These are phyloP conservation scores for Spathaspora sp. DNA, from an alignment of 1,139 yeast species.

Conservation along the genomic window DNA sequence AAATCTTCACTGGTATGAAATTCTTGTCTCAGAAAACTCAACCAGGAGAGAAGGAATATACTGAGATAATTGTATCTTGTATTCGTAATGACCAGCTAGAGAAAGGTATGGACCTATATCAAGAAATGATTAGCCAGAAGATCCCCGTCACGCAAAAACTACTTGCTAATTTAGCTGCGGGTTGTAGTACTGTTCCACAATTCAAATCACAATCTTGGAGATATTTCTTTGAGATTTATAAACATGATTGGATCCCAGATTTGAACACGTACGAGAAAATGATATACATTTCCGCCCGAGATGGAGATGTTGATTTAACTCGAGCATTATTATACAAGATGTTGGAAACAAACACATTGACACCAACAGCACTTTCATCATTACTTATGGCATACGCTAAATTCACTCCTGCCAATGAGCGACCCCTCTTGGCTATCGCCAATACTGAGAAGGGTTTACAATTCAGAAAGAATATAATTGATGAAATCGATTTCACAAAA, in stretches of 20 bases:
- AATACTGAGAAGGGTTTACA: conserved; percentile 46
- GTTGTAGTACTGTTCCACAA: conserved; percentile 54
- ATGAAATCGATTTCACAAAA: conserved; percentile 22
- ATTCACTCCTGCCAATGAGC: conserved; percentile 13
- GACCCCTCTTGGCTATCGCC: conserved; percentile 35
- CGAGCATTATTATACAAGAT: conserved; percentile 69
- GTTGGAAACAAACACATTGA: conserved; percentile 39
- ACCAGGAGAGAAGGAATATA: conserved; percentile 70
- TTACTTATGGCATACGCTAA: conserved; percentile 59
- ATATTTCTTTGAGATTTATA: conserved; percentile 65
- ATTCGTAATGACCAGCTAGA: conserved; percentile 64
- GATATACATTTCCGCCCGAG: conserved; percentile 70
- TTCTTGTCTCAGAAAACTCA: conserved; percentile 62
- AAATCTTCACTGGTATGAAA: conserved; percentile 83
- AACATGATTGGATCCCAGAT: conserved; percentile 48
- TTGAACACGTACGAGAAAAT: conserved; percentile 61
- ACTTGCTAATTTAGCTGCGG: conserved; percentile 65
- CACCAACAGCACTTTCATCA: conserved; percentile 48
- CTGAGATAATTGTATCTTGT: conserved; percentile 67
- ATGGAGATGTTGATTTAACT: conserved; percentile 75
- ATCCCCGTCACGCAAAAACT: conserved; percentile 44
- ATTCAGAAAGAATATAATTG: conserved; percentile 47
- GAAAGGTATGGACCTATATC: conserved; percentile 70
- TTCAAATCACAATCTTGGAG: conserved; percentile 71
- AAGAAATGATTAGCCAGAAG: conserved; percentile 55